Evolutionary conservation across 805 yeast species (phyloP).

Genomic region (Wickerhamiella galacta): DNA sequence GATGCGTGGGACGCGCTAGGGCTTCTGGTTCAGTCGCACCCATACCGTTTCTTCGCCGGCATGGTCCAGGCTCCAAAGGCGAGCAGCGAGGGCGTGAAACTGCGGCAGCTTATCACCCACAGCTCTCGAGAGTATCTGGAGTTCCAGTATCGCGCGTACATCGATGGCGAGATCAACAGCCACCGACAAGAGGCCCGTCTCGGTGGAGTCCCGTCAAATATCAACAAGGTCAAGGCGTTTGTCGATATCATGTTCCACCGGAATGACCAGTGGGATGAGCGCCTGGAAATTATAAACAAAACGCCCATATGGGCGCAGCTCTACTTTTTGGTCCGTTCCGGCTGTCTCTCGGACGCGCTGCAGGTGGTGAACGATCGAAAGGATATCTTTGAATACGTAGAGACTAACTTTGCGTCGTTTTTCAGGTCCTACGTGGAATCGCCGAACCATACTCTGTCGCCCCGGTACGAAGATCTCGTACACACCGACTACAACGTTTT

Average conservation of each 20-base stretch:
- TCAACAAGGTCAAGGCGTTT: slow-evolving; percentile 55
- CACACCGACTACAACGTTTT: slow-evolving; percentile 72
- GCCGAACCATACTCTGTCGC: slow-evolving; percentile 38
- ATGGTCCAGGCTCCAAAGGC: slow-evolving; percentile 22
- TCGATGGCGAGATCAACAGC: slow-evolving; percentile 46
- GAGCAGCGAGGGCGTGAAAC: slow-evolving; percentile 16
- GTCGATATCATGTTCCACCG: slow-evolving; percentile 30
- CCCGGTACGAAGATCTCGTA: slow-evolving; percentile 50
- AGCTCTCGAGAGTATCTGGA: slow-evolving; percentile 52
- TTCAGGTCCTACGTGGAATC: slow-evolving; percentile 52
- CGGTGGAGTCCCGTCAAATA: slow-evolving; percentile 55
- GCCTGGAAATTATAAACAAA: slow-evolving; percentile 55
- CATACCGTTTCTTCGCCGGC: slow-evolving; percentile 1
- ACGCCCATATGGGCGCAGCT: slow-evolving; percentile 89
- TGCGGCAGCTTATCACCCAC: slow-evolving; percentile 30
- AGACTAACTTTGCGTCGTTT: slow-evolving; percentile 67
- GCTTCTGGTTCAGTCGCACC: slow-evolving; percentile 4
- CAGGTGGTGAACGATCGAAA: slow-evolving; percentile 46
- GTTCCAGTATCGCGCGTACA: slow-evolving; percentile 56
- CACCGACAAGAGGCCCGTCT: slow-evolving; percentile 31
- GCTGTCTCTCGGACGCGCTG: slow-evolving; percentile 63
- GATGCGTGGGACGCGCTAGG: slow-evolving; percentile 17
- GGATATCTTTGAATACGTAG: slow-evolving; percentile 66
- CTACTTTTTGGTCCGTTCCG: slow-evolving; percentile 72
- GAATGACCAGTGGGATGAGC: slow-evolving; percentile 33